Evolutionary conservation across 2,329 filamentous ascomycete genomes (phyloP).

Genomic region (Trichoderma hamatum): DNA sequence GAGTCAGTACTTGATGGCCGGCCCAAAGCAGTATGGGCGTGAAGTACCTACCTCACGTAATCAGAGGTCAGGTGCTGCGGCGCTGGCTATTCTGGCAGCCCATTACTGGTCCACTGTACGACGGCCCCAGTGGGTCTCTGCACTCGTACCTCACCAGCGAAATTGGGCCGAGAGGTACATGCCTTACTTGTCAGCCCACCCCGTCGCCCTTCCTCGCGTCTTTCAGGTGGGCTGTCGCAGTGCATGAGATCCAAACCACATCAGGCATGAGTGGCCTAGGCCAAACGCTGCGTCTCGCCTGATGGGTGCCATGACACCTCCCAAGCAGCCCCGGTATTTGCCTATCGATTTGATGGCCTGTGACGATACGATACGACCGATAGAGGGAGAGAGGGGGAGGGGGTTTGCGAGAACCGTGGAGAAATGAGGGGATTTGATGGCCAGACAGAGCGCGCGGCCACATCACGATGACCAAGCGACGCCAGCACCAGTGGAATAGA

Average conservation of each 20-base stretch:
- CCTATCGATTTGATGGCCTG: constrained; percentile 30
- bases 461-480: constrained; percentile 7
- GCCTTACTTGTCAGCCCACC: constrained; percentile 6
- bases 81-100: constrained; percentile 17
- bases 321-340: constrained; percentile 19
- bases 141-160: constrained; percentile 21
- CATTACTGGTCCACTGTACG: constrained; percentile 21
- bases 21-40: neutral
- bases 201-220: neutral
- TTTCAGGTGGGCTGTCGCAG: constrained; percentile 11
- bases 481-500: neutral
- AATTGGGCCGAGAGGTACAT: constrained; percentile 16
- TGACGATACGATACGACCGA: constrained; percentile 31
- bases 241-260: constrained; percentile 28
- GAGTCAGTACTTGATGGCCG: neutral
- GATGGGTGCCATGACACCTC: constrained; percentile 28
- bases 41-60: constrained; percentile 24
- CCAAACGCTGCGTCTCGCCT: constrained; percentile 25
- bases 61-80: constrained; percentile 23
- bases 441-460: constrained; percentile 11
- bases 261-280: constrained; percentile 22
- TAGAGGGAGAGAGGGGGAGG: constrained; percentile 10
- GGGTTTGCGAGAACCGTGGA: constrained; percentile 11
- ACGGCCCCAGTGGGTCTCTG: neutral
- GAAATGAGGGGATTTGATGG: constrained; percentile 4